Conservation (phyloP, 2,329 filamentous ascomycete genomes). For the Trichoderma semiorbis region DNA sequence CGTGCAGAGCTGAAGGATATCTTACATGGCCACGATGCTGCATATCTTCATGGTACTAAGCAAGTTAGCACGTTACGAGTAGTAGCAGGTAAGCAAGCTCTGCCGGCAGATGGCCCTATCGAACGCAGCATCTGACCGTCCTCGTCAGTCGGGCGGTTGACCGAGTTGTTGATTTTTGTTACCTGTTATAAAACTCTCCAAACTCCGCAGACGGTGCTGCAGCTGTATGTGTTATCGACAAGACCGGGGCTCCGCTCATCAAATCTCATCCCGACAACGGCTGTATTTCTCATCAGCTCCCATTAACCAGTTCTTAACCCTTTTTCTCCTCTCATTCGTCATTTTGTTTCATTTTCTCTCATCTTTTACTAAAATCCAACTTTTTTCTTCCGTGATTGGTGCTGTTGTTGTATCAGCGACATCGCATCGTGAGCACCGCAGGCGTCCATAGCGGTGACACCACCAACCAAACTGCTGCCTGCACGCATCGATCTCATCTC, state of each 20-base stretch:
- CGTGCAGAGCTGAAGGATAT: neutral
- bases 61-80: neutral
- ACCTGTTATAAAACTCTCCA: neutral
- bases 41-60: neutral
- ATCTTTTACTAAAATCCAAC: neutral
- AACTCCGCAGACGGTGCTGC: neutral
- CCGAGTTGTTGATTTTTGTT: neutral
- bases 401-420: neutral
- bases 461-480: conserved; percentile 4
- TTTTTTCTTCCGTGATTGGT: neutral
- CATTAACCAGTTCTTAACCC: neutral
- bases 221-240: neutral
- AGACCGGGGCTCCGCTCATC: neutral
- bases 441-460: neutral
- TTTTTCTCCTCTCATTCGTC: neutral
- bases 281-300: neutral
- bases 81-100: neutral
- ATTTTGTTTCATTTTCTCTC: neutral
- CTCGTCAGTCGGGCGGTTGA: neutral
- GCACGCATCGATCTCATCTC: neutral
- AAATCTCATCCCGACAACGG: neutral
- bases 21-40: neutral
- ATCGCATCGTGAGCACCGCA: neutral
- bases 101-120: conserved; percentile 2
- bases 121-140: neutral